Conservation (phyloP, 1,284 basidiomycete genomes). For the Hymenochaete sp. region DNA sequence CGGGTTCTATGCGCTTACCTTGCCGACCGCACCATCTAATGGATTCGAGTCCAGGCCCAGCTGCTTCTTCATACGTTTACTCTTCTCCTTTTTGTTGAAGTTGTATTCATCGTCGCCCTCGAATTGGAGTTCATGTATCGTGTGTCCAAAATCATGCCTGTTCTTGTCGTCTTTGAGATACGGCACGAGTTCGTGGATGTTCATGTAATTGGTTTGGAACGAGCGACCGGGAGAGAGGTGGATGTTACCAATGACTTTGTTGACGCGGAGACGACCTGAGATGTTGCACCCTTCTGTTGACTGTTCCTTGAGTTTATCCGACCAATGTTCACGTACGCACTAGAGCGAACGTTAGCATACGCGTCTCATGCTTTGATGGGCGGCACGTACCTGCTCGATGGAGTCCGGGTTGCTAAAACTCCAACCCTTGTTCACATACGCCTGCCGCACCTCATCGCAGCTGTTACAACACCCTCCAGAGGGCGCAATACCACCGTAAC, state of each 20-base stretch:
- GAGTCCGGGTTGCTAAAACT: conserved; percentile 86
- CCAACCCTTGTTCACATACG: conserved; percentile 92
- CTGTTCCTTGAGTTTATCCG: conserved; percentile 88
- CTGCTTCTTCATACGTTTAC: conserved; percentile 63
- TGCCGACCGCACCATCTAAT: conserved; percentile 61
- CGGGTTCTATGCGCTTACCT: conserved; percentile 35
- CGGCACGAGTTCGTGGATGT: conserved; percentile 90
- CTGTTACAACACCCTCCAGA: conserved; percentile 88
- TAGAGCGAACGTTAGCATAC: conserved; percentile 27
- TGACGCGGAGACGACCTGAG: conserved; percentile 84
- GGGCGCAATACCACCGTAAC: conserved; percentile 86
- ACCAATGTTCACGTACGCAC: conserved; percentile 94
- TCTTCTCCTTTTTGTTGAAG: conserved; percentile 49
- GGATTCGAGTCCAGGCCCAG: conserved; percentile 76
- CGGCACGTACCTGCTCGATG: conserved; percentile 80
- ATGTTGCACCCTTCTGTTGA: conserved; percentile 93
- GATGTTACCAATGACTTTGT: conserved; percentile 94
- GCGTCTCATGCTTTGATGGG: not conserved
- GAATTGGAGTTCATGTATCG: conserved; percentile 77
- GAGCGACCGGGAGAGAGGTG: conserved; percentile 85
- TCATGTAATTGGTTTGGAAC: conserved; percentile 80
- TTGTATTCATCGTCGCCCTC: conserved; percentile 77
- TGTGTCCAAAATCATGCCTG: conserved; percentile 92
- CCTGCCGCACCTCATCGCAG: conserved; percentile 89
- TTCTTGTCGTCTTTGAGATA: conserved; percentile 85